Conservation (phyloP, 164 flowering plant genomes). For the Magnolia kwangsiensis region DNA sequence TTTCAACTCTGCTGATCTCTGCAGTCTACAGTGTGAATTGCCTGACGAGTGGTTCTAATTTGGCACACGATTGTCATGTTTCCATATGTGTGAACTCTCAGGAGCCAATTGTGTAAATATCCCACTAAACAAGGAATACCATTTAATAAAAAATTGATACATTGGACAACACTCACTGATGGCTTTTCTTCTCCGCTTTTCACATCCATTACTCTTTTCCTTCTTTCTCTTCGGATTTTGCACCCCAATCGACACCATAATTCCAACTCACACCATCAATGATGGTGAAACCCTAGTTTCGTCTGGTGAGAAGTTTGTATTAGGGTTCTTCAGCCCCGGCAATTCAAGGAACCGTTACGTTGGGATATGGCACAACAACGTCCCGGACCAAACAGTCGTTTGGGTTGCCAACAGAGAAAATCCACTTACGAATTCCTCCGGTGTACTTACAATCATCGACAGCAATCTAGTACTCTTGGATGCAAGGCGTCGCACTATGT, state of each 20-base stretch:
- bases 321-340: slow-evolving; percentile 12
- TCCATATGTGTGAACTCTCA: no score
- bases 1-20: no score
- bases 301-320: background rate
- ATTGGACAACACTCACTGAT: no score
- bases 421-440: slow-evolving; percentile 1
- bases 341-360: slow-evolving; percentile 1
- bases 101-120: no score
- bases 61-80: no score
- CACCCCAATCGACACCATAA: background rate
- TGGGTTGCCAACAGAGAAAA: slow-evolving; percentile 17
- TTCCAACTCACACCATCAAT: background rate
- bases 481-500: background rate
- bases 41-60: no score
- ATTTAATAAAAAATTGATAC: no score
- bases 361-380: slow-evolving; percentile 7
- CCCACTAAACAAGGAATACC: no score
- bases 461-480: background rate
- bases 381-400: background rate
- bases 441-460: background rate
- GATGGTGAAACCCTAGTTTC: slow-evolving; percentile 9
- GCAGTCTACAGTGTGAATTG: no score
- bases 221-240: background rate
- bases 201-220: background rate
- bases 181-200: no score